These are phyloP conservation scores for Termitomyces sp. DNA, from an alignment of 768 basidiomycete species.

Conservation along the genomic window DNA sequence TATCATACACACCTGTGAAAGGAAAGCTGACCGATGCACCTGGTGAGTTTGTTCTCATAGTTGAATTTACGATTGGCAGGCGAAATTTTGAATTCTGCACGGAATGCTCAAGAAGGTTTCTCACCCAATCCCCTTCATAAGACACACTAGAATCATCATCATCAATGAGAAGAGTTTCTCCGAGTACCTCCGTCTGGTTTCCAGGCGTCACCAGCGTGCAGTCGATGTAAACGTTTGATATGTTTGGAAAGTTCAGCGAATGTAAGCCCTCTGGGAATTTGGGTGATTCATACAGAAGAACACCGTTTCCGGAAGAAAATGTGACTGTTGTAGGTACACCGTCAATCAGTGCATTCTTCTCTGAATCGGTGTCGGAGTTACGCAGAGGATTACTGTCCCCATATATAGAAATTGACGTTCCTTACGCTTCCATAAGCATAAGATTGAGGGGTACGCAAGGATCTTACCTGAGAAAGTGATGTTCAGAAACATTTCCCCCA, in stretches of 20 bases:
- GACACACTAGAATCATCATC: neutral
- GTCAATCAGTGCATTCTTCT: neutral
- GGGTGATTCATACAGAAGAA: neutral
- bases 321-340: neutral
- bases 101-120: neutral
- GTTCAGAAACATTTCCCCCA: neutral
- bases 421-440: neutral
- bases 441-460: neutral
- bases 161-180: conserved; percentile 3
- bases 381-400: neutral
- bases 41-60: neutral
- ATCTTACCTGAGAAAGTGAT: conserved; percentile 1
- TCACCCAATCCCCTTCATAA: conserved; percentile 2
- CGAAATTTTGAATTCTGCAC: neutral
- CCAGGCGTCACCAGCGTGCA: conserved; percentile 1
- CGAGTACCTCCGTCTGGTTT: neutral
- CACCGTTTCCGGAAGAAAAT: neutral
- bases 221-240: neutral
- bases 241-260: neutral
- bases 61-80: neutral
- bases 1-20: neutral
- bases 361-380: neutral
- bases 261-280: neutral
- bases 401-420: conserved; percentile 2
- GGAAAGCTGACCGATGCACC: conserved; percentile 4